These are phyloP conservation scores for Murraya paniculata DNA, from an alignment of 345 rosid genomes.

Conservation along the genomic window DNA sequence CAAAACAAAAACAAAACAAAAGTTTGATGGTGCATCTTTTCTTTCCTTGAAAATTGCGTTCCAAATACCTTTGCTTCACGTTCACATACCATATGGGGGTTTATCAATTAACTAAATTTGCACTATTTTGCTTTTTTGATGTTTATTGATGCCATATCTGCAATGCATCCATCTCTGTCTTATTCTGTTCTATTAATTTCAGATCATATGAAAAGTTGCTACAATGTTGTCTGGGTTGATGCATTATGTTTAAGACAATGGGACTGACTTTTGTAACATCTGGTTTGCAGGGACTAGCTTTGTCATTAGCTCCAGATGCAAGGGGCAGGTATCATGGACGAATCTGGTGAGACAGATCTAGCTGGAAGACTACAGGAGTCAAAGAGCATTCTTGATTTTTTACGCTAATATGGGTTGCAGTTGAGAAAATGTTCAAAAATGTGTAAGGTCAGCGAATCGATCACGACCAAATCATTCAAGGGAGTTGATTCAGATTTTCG, in stretches of 20 bases:
- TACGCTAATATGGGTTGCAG: too few species aligned
- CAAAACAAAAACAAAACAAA: too few species aligned
- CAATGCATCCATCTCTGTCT: background rate
- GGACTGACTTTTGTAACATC: conserved; percentile 9
- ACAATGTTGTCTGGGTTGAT: background rate
- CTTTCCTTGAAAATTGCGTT: background rate
- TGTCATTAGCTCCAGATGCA: background rate
- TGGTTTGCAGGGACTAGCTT: conserved; percentile 35
- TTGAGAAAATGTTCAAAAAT: background rate
- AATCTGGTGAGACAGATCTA: background rate
- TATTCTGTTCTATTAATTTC: background rate
- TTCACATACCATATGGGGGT: background rate
- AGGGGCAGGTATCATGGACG: background rate
- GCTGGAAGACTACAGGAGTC: conserved; percentile 1
- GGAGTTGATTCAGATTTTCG: background rate
- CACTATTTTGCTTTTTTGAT: background rate
- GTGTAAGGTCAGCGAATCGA: background rate
- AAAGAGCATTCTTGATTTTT: background rate
- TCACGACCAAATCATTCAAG: background rate
- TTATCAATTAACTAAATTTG: background rate
- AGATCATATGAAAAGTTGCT: background rate
- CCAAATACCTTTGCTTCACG: background rate
- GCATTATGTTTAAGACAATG: background rate
- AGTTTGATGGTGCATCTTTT: background rate
- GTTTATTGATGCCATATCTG: background rate